Evolutionary conservation across 305 asterid species (phyloP), one percentile per base, ranked within the genome.

Genomic region (Petunia hybrid): DNA sequence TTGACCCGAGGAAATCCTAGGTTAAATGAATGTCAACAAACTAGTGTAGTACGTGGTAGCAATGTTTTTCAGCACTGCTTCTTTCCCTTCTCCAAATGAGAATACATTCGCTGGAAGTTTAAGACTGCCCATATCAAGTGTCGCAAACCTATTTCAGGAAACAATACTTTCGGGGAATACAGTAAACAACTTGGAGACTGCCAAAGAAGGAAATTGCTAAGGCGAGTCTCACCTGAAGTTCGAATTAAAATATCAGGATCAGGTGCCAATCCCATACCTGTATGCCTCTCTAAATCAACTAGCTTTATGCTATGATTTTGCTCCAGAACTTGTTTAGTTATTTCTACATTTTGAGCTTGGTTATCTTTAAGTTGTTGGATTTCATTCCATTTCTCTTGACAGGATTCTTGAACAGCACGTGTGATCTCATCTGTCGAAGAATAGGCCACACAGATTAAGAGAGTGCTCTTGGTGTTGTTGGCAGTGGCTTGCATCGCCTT

Each of bases 181-280:
- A 92, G 70, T 1, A 94, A 68, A n/a, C 93, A 82, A 36, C 78
- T 85, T 14, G 93, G 69, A 8, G 93, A 89, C 85, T 94, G 98
- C 98, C 97, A 92, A 6, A 90, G 91, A 5, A 94, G 89, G 67
- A 91, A 94, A 83, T 94, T 94, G 88, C 97, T 94, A 36, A 94
- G 84, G 4, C 98, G 87, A 1, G 90, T 86, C 86, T 91, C 98
- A 1, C 98, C 97, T 1, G 97, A 89, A 22, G 92, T 85, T 45
- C 97, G 74, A 2, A 94, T 85, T 85, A 94, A 4, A 45, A 94
- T 87, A 78, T 92, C 97, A 4, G 92, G 92, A 80, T 91, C 95
- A 0, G 97, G 98, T 43, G 93, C 98, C 36, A 89, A 59, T 5
- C 88, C 92, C 97, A 91, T 92, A 13, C 90, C 87, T 91, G 91